A percentile compares a stretch with the other conserved stretches of the same genome.
Evolutionary conservation across 768 basidiomycete species (phyloP).

Genomic region (Leccinum arenicola): DNA sequence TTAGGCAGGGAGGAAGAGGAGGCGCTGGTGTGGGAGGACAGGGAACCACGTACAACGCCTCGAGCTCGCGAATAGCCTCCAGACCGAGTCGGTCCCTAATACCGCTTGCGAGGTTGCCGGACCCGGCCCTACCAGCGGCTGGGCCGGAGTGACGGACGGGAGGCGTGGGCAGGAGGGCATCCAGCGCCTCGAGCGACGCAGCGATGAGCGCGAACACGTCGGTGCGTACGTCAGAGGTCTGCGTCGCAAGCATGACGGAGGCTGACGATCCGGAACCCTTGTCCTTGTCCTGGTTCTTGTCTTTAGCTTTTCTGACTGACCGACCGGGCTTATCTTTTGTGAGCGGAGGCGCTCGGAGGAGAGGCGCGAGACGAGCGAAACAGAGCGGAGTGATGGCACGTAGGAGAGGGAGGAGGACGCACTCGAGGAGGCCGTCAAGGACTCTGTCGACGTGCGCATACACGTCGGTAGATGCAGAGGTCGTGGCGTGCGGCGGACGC

Average conservation of each 20-base stretch:
- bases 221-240: slow-evolving; percentile 16
- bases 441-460: slow-evolving; percentile 11
- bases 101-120: neutral
- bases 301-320: neutral
- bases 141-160: neutral
- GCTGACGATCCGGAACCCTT: neutral
- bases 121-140: neutral
- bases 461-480: neutral
- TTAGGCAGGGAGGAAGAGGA: neutral
- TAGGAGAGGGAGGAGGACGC: slow-evolving; percentile 20
- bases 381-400: slow-evolving; percentile 22
- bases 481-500: neutral
- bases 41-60: slow-evolving; percentile 15
- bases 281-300: slow-evolving; percentile 1
- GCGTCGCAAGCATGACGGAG: neutral
- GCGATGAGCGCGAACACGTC: slow-evolving; percentile 26
- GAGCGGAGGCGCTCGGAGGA: neutral
- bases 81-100: slow-evolving; percentile 26
- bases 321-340: slow-evolving; percentile 9
- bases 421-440: slow-evolving; percentile 19
- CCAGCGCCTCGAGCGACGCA: slow-evolving; percentile 17
- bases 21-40: neutral
- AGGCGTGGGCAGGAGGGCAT: slow-evolving; percentile 7
- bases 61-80: slow-evolving; percentile 28
- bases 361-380: slow-evolving; percentile 13